These are phyloP conservation scores for Solanum hybrid DNA, from an alignment of 305 asterid genomes.

Conservation along the genomic window DNA sequence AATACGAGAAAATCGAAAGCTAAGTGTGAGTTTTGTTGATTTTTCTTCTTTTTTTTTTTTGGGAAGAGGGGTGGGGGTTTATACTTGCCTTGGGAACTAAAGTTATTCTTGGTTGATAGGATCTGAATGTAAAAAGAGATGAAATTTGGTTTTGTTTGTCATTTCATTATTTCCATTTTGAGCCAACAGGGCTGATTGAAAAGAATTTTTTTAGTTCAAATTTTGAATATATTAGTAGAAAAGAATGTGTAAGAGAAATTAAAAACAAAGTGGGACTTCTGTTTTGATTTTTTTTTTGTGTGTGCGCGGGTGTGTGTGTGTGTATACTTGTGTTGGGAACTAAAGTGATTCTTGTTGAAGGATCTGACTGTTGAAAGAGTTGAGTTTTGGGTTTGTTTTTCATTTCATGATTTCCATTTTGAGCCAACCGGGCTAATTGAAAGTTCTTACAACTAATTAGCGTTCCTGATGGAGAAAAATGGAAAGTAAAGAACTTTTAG, in stretches of 20 bases:
- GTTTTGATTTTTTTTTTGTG: no score
- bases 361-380: no score
- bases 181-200: not conserved
- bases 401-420: no score
- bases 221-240: not conserved
- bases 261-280: no score
- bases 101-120: not conserved
- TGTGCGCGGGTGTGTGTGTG: no score
- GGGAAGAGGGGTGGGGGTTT: no score
- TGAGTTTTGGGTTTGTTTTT: no score
- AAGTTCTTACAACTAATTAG: not conserved
- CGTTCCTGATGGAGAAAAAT: not conserved
- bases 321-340: no score
- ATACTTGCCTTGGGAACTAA: not conserved
- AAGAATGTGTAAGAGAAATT: not conserved
- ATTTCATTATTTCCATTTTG: not conserved
- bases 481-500: not conserved
- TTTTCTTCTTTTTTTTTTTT: no score
- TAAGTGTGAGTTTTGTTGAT: no score
- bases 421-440: not conserved
- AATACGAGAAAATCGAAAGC: not conserved
- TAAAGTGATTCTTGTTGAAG: no score
- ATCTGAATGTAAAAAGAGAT: not conserved
- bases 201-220: not conserved
- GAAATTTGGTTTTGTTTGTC: not conserved